Conservation (phyloP, 2,329 filamentous ascomycete species). For the Hymenotorrendiella dingleyae region DNA sequence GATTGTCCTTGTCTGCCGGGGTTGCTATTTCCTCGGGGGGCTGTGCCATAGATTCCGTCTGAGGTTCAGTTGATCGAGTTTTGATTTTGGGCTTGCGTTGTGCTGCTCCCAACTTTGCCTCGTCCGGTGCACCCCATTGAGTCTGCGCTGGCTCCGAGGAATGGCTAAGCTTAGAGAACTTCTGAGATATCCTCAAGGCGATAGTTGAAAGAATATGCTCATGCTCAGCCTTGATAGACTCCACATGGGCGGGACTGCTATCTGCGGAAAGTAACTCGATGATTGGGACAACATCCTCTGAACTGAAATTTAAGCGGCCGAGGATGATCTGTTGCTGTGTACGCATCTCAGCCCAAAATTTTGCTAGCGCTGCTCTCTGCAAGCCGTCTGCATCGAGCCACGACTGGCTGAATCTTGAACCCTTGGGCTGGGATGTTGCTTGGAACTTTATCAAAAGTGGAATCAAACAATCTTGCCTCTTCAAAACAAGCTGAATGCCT, state of each 20-base stretch:
- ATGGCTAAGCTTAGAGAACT: neutral
- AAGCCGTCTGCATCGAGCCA: neutral
- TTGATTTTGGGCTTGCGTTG: neutral
- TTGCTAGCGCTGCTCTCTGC: neutral
- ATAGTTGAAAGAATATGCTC: neutral
- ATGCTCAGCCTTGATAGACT: neutral
- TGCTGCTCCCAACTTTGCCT: neutral
- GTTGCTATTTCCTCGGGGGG: slow-evolving; percentile 20
- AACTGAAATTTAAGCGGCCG: neutral
- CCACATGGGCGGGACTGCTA: neutral
- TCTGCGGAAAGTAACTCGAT: neutral
- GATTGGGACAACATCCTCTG: neutral
- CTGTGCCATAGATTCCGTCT: slow-evolving; percentile 17
- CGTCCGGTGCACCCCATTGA: neutral
- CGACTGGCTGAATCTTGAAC: neutral
- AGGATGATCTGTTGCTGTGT: neutral
- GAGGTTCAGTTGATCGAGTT: neutral
- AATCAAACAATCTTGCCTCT: no score
- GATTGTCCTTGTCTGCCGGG: neutral
- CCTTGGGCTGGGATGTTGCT: no score
- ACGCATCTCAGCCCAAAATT: neutral
- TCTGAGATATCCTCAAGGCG: neutral
- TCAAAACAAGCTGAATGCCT: no score
- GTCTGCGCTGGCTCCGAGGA: neutral
- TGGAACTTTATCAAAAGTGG: neutral